Evolutionary conservation across 2,329 filamentous ascomycete genomes (phyloP), one percentile per base, ranked within the genome.

Genomic region (Dryadomyces quercus-mongolicae): DNA sequence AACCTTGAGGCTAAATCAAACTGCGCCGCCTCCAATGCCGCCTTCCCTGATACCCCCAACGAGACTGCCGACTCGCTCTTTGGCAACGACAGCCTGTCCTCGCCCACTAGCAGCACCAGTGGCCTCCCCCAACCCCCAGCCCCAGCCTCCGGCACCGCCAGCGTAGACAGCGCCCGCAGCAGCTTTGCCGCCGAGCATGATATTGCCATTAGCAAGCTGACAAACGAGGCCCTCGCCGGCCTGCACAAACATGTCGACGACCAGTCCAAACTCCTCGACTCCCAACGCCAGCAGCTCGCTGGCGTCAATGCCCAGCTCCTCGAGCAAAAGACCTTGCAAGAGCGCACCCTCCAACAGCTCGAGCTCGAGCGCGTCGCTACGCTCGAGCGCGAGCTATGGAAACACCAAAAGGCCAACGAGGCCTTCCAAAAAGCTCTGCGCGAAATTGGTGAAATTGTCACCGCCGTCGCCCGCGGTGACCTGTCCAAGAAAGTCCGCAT

Each of bases 381-480:
- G 40, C 77, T 97, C 44, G 92, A 97, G 72, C 82, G 92, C 56
- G 93, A 98, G 70, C 77, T 98, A 56, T 90, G 87, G 75, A 97
- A 97, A 71, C 91, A 96, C 66, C 91, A 95, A 67, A 93, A 96
- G 71, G 93, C 94, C 66, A 98, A 98, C 70, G 84, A 95, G 70
- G 94, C 93, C 62, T 98, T 97, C 78, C 91, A 97, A 67, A 97
- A 97, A 70, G 93, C 93, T 12, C 74, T 98, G 38, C 83, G 91
- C 60, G 93, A 98, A 69, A 97, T 98, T 61, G 93, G 93, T 62
- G 93, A 92, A 66, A 97, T 98, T 62, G 88, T 97, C 64, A 96
- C 93, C 21, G 91, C 92, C 58, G 93, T 97, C 61, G 93, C 92
- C 55, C 88, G 89, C 63, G 92, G 92, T 70, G 92, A 97, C 66